Evolutionary conservation across 495 filamentous ascomycete species (phyloP).

Genomic region (Hypomontagnella submonticulosa): DNA sequence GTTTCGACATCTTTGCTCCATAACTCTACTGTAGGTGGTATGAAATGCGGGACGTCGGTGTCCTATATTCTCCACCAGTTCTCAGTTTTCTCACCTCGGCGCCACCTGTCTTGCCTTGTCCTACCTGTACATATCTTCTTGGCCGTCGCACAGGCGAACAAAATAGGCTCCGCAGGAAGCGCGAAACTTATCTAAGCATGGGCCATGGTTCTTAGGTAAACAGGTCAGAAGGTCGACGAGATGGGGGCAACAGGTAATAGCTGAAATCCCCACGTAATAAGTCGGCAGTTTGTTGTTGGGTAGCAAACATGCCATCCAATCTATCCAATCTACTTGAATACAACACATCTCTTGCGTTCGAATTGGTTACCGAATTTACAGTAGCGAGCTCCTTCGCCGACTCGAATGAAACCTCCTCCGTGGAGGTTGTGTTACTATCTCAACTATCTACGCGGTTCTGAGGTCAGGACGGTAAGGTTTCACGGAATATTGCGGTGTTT

Average conservation of each 20-base stretch:
- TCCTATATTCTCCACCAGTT: too few relatives aligned
- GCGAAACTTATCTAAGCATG: slow-evolving; percentile 23
- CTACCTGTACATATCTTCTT: not conserved
- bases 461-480: slow-evolving; percentile 12
- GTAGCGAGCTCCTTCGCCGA: slow-evolving; percentile 30
- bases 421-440: slow-evolving; percentile 5
- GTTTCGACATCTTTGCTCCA: too few relatives aligned
- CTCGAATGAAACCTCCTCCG: slow-evolving; percentile 24
- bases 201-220: slow-evolving; percentile 4
- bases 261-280: slow-evolving; percentile 36
- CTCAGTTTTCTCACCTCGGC: too few relatives aligned
- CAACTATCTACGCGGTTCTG: slow-evolving; percentile 1
- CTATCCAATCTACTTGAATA: slow-evolving; percentile 25
- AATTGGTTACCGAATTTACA: slow-evolving; percentile 44
- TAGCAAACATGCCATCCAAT: slow-evolving; percentile 36
- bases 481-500: slow-evolving; percentile 43
- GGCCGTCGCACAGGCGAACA: slow-evolving; percentile 14
- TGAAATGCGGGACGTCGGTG: too few relatives aligned
- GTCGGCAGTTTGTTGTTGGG: slow-evolving; percentile 42
- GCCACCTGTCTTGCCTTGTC: too few relatives aligned
- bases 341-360: slow-evolving; percentile 29
- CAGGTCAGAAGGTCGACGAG: slow-evolving; percentile 12
- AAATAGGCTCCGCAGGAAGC: slow-evolving; percentile 9
- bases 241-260: not conserved
- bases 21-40: too few relatives aligned